Evolutionary conservation across 2,329 filamentous ascomycete species (phyloP).

Genomic region (Cordyceps cateniannulata): DNA sequence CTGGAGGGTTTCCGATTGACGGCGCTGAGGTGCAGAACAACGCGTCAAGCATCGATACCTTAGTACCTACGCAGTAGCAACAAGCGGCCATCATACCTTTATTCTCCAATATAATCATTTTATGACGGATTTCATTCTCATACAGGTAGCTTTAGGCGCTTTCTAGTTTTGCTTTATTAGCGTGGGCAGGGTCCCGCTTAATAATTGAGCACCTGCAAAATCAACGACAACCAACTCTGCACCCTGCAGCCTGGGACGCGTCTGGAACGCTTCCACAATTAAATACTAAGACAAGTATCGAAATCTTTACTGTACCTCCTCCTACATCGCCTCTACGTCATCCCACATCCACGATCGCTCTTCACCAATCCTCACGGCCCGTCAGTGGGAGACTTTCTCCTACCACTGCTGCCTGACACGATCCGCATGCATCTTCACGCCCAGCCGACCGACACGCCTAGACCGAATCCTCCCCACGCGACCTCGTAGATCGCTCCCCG

Average conservation of each 20-base stretch:
- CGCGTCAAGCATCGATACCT: too few species aligned
- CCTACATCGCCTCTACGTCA: not conserved
- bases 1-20: too few species aligned
- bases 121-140: too few species aligned
- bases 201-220: too few species aligned
- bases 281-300: not conserved
- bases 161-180: too few species aligned
- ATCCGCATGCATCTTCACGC: not conserved
- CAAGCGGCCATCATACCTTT: too few species aligned
- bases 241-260: not conserved
- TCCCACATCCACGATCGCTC: not conserved
- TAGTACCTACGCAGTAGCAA: too few species aligned
- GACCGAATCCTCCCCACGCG: not conserved
- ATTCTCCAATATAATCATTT: too few species aligned
- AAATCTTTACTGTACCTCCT: too few species aligned
- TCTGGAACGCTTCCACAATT: not conserved
- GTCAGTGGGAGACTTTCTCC: not conserved
- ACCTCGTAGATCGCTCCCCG: slow-evolving; percentile 16
- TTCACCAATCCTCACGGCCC: not conserved
- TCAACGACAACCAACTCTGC: not conserved
- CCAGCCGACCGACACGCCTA: not conserved
- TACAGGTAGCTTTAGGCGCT: too few species aligned
- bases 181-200: too few species aligned
- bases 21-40: too few species aligned
- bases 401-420: not conserved